Evolutionary conservation across 129 eudicot genomes (phyloP), one percentile per base, ranked within the genome.

Genomic region (Centella asiatica): DNA sequence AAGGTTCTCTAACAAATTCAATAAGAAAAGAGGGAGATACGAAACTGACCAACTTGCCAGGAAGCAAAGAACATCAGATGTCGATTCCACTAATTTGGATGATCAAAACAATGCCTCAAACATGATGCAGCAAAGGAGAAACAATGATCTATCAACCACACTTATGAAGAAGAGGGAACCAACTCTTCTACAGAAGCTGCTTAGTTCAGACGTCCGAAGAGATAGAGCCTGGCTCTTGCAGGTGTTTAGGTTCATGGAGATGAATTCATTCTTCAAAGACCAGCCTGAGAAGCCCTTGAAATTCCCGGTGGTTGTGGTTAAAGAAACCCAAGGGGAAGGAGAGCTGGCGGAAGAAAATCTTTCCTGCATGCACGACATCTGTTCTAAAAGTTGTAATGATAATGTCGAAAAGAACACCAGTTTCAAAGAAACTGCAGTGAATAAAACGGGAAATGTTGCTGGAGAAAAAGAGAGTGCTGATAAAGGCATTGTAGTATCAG

Each of bases 171-270:
- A 60, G 47, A 77, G 62, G 54, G 82, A 87, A 64, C 86, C 88
- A 6, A 75, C 95, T 11, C 94, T 92, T 46, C 70, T 92, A 57
- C 72, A 87, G 64, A 92, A 84, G 82, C 98, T 92, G 66, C 55
- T 92, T 31, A 78, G 76, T 44, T 68, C 69, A 8, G 96, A 92
- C 65, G 50, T 92, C 9, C 78, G 71, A 58, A 75, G 94, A 75
- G 98, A 87, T 60, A 84, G 79, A 75, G 64, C 28, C 60, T 90
- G 73, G 51, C 73, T 92, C 55, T 57, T 87, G 75, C 98, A 87
- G 81, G 90, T 77, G 20, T 81, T 92, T 22, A 79, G 90, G 77
- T 92, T 92, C 83, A 92, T 92, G 76, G 80, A 66, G 31, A 70
- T 68, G 64, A 92, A 92, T 71, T 84, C 95, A 18, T 92, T 84